phyloP scores from a whole-genome alignment of 805 yeast genomes.

The Myxozyma sirexii region DNA sequence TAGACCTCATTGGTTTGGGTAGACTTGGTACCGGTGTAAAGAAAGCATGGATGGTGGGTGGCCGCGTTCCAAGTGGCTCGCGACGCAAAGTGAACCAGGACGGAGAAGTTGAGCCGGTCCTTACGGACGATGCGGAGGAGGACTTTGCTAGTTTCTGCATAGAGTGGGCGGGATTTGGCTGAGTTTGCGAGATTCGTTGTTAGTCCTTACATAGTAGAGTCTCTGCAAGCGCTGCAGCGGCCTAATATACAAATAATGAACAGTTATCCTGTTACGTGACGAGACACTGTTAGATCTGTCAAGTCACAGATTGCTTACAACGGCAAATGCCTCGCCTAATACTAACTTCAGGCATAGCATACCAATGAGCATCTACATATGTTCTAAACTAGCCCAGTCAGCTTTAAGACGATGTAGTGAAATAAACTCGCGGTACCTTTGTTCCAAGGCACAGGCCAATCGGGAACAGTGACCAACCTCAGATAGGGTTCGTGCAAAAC shows the following conservation, averaged over 20 bases:
- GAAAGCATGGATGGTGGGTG: constrained; percentile 68
- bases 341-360: no score
- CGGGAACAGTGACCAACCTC: not conserved
- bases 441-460: not conserved
- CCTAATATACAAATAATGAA: no score
- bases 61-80: constrained; percentile 11
- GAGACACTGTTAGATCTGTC: no score
- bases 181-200: constrained; percentile 9
- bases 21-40: constrained; percentile 91
- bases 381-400: no score
- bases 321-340: no score
- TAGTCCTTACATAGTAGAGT: not conserved
- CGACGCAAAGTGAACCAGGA: constrained; percentile 24
- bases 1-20: constrained; percentile 77
- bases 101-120: not conserved
- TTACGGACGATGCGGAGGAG: constrained; percentile 33
- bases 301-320: no score
- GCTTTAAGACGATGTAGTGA: no score
- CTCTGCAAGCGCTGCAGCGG: no score
- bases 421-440: no score
- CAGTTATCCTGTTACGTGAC: no score
- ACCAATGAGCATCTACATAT: no score
- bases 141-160: constrained; percentile 60
- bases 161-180: constrained; percentile 98
- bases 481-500: no score